Base-by-base conservation (phyloP, 192 early-diverging fungal genomes). In the Coemansia sp. region DNA sequence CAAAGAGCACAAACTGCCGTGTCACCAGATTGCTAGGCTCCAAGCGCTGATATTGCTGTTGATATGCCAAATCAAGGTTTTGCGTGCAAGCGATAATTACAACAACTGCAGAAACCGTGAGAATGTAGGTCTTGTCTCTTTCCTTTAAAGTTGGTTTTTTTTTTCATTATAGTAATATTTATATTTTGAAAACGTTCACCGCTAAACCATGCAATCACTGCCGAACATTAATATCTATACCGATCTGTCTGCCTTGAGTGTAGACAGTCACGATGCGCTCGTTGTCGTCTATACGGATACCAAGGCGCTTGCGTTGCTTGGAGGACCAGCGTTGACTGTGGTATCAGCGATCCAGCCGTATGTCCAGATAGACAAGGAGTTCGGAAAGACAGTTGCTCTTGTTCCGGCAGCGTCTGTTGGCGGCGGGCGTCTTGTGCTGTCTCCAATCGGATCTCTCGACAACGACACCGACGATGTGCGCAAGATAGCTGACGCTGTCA, bases 391-490 rank as follows among this genome's bases (percentile, higher is more conserved):
- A 3, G 66, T 72, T 26, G 68, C 48, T 0, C 63, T 82, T 16
- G 63, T 77, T 21, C 75, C 71, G 0, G 37, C 59, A 7, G 53
- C 66, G 1, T 28, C 63, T n/a, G 88, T 85, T 15, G 87, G 87
- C 29, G 87, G 87, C 45, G 77, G 81, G 4, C 86, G 91, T 28
- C 66, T 92, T 26, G 78, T 94, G 16, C 65, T 92, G n/a, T 86
- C 86, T 7, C 92, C 93, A n/a, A 91, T 86, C 29, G 92, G 89
- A 28, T 84, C 87, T 13, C 67, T 92, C 6, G 63, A 75, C 58
- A 86, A 86, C 59, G 93, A 94, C 71, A 85, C 88, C 26, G 93
- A 94, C 69, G 93, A 94, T 76, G 90, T 90, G 45, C 86, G 93
- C 68, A 87, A 90, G 62, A 88, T 88, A 58, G 61, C 69, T 43